These are phyloP conservation scores for Cryptococcus jaspeensis DNA, from an alignment of 1,284 basidiomycete genomes.

Conservation along the genomic window DNA sequence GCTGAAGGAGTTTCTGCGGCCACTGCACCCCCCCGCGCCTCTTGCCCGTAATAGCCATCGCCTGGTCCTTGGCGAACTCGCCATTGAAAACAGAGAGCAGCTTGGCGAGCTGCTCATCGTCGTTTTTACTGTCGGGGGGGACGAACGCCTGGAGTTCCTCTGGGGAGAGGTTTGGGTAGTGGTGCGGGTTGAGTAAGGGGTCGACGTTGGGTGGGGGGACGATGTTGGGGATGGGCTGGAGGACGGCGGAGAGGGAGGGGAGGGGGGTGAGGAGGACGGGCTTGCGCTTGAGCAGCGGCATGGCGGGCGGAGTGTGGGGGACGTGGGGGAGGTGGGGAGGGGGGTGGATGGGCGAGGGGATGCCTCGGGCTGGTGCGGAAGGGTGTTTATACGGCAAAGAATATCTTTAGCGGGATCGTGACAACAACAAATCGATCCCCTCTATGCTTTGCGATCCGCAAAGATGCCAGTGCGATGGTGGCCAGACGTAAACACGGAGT, in stretches of 20 bases:
- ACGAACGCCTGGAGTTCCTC: conserved; percentile 5
- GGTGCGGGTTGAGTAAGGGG: conserved; percentile 2
- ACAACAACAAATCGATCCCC: too few species aligned
- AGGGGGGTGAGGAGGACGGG: conserved; percentile 72
- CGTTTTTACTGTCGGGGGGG: conserved; percentile 40
- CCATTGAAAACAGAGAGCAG: conserved; percentile 31
- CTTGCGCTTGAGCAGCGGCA: conserved; percentile 89
- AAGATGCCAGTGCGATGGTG: too few species aligned
- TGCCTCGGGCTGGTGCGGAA: too few species aligned
- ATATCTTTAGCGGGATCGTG: too few species aligned
- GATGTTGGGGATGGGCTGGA: conserved; percentile 58
- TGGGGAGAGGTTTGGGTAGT: conserved; percentile 4
- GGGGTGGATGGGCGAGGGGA: not conserved
- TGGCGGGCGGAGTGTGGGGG: conserved; percentile 43
- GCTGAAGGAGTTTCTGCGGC: not conserved
- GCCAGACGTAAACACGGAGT: too few species aligned
- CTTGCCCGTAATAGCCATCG: not conserved
- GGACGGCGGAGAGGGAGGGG: conserved; percentile 52
- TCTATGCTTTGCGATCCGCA: too few species aligned
- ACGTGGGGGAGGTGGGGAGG: not conserved
- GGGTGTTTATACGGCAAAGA: too few species aligned
- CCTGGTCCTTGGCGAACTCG: conserved; percentile 16
- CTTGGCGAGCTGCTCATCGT: conserved; percentile 43
- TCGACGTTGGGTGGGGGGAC: conserved; percentile 8
- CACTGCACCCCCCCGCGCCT: not conserved